Evolutionary conservation across 2,329 filamentous ascomycete genomes (phyloP).

Genomic region (Scedosporium dehoogii): DNA sequence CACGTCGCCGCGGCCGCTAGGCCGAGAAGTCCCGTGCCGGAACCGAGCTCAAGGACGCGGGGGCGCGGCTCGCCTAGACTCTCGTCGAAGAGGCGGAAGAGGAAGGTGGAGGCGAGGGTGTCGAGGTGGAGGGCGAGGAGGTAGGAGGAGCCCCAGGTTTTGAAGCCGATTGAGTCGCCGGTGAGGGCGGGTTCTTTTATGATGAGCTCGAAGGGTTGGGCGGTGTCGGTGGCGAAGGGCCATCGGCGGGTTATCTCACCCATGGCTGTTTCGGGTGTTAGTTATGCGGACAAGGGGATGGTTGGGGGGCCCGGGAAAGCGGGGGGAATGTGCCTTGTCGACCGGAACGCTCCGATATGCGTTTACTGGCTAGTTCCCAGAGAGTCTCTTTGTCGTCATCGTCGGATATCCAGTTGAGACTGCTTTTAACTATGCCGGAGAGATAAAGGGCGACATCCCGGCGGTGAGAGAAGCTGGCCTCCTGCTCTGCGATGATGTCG

Average conservation of each 20-base stretch:
- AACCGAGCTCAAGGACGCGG: slow-evolving; percentile 65
- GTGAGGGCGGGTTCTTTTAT: slow-evolving; percentile 83
- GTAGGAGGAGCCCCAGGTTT: slow-evolving; percentile 92
- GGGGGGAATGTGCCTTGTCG: slow-evolving; percentile 45
- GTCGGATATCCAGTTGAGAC: slow-evolving; percentile 57
- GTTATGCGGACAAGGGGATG: neutral
- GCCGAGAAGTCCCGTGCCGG: slow-evolving; percentile 86
- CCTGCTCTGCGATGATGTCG: slow-evolving; percentile 29
- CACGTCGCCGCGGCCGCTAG: slow-evolving; percentile 71
- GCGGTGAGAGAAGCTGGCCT: slow-evolving; percentile 13
- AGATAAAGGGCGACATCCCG: slow-evolving; percentile 55
- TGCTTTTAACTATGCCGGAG: slow-evolving; percentile 56
- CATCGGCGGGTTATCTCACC: slow-evolving; percentile 45
- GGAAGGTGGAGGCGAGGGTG: slow-evolving; percentile 29
- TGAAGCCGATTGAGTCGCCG: slow-evolving; percentile 79
- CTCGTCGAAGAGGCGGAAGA: slow-evolving; percentile 34
- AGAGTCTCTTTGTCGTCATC: slow-evolving; percentile 57
- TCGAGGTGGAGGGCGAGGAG: slow-evolving; percentile 67
- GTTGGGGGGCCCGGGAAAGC: neutral
- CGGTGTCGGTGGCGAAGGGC: slow-evolving; percentile 32
- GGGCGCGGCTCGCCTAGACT: slow-evolving; percentile 20
- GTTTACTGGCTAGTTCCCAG: slow-evolving; percentile 69
- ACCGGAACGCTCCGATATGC: slow-evolving; percentile 79
- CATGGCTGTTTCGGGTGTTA: slow-evolving; percentile 33
- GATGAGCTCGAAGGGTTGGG: slow-evolving; percentile 48